Conservation (phyloP, 78 protist species). For the Dictyostelium purpureum region DNA sequence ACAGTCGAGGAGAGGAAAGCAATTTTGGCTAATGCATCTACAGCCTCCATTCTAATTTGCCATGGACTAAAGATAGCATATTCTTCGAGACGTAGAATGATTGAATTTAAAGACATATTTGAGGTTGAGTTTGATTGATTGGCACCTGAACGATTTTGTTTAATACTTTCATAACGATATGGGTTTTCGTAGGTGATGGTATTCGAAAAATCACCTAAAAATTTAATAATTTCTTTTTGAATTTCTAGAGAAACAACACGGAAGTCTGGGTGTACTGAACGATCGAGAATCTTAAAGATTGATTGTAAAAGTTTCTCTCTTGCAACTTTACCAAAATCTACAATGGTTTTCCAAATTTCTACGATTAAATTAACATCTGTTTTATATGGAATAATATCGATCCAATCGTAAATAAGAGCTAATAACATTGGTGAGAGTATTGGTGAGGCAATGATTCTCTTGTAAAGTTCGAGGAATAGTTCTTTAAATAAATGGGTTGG, state of each 20-base stretch:
- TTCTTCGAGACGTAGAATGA: conserved; percentile 58
- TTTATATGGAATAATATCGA: conserved; percentile 60
- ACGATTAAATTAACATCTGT: background rate
- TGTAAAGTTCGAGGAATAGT: conserved; percentile 38
- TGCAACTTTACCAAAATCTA: conserved; percentile 26
- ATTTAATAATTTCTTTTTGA: conserved; percentile 45
- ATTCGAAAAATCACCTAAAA: conserved; percentile 60
- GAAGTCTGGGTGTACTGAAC: conserved; percentile 58
- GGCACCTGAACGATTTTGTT: background rate
- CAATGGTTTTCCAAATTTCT: conserved; percentile 20
- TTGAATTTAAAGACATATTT: conserved; percentile 51
- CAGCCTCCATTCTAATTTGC: conserved; percentile 40
- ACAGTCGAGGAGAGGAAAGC: conserved; percentile 39
- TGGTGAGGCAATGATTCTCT: conserved; percentile 55
- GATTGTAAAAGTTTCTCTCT: background rate
- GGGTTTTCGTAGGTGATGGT: conserved; percentile 36
- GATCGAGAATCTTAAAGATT: conserved; percentile 29
- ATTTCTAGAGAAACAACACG: conserved; percentile 50
- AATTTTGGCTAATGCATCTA: conserved; percentile 65
- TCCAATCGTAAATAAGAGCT: conserved; percentile 56
- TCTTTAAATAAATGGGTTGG: conserved; percentile 54
- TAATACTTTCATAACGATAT: background rate
- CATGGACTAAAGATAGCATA: conserved; percentile 72
- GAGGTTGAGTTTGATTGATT: background rate
- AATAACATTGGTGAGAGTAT: conserved; percentile 55